Conservation (phyloP, 495 filamentous ascomycete genomes). For the Cercophora samala region DNA sequence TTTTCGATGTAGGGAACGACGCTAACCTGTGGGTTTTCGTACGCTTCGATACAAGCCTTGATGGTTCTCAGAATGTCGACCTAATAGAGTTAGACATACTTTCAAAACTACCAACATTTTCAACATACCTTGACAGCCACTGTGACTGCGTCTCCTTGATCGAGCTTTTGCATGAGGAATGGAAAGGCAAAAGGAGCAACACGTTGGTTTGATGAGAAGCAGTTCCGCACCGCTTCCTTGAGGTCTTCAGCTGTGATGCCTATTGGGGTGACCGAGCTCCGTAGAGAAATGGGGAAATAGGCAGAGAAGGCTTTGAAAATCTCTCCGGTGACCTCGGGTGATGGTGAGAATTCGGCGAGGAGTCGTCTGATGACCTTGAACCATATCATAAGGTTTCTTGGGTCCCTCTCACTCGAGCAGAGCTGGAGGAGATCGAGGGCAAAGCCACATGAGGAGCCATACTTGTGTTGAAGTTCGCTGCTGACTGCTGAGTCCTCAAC, state of each 20-base stretch:
- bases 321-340: conserved; percentile 40
- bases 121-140: conserved; percentile 45
- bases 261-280: conserved; percentile 40
- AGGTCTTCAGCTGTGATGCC: conserved; percentile 50
- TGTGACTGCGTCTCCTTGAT: conserved; percentile 48
- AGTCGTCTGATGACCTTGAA: conserved; percentile 44
- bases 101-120: neutral
- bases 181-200: conserved; percentile 42
- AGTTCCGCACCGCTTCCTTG: conserved; percentile 43
- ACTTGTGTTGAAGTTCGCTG: conserved; percentile 41
- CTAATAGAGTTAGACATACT: conserved; percentile 19
- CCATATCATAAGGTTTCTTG: conserved; percentile 47
- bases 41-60: conserved; percentile 43
- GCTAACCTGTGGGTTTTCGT: conserved; percentile 38
- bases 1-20: conserved; percentile 42
- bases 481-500: conserved; percentile 35
- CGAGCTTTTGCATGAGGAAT: conserved; percentile 48
- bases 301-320: conserved; percentile 48
- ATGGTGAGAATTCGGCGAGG: conserved; percentile 39
- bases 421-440: conserved; percentile 41
- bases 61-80: conserved; percentile 51
- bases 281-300: conserved; percentile 53
- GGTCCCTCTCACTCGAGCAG: conserved; percentile 48
- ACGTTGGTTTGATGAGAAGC: conserved; percentile 44
- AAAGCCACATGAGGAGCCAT: conserved; percentile 39